These are phyloP conservation scores for Scutellaria baicalensis DNA, from an alignment of 257 asterid genomes.

Conservation along the genomic window DNA sequence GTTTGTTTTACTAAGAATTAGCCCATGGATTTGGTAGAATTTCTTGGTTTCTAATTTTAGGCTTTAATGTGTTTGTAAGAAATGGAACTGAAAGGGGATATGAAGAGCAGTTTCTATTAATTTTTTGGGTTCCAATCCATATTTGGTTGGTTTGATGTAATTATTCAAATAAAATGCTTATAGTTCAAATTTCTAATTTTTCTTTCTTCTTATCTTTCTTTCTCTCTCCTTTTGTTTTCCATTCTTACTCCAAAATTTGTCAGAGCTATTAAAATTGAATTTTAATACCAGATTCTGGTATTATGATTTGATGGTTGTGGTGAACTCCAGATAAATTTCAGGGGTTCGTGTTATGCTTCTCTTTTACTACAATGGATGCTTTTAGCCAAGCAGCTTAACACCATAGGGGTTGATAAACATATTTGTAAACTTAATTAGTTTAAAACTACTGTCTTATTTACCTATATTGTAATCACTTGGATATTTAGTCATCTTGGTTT, in stretches of 20 bases:
- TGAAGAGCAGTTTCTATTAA: background rate
- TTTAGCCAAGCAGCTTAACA: background rate
- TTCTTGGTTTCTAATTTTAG: background rate
- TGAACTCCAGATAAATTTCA: background rate
- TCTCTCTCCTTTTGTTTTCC: background rate
- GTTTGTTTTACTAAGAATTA: background rate
- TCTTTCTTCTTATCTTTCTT: too few relatives aligned
- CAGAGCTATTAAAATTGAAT: background rate
- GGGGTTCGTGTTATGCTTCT: background rate
- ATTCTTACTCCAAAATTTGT: background rate
- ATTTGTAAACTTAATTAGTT: background rate
- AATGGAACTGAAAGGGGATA: background rate
- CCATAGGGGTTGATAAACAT: background rate
- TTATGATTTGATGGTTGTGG: background rate
- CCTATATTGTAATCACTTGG: constrained; percentile 5
- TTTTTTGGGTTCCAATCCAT: background rate
- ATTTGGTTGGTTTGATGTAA: background rate
- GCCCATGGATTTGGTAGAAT: background rate
- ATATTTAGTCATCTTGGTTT: background rate
- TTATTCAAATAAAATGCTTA: background rate
- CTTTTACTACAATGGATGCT: background rate
- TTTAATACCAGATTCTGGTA: background rate
- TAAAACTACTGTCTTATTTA: background rate
- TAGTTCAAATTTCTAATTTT: background rate
- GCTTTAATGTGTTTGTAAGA: background rate